Percentiles rank a stretch among this genome's conserved stretches.
Conservation (phyloP, 768 basidiomycete species). For the Trametes maxima region DNA sequence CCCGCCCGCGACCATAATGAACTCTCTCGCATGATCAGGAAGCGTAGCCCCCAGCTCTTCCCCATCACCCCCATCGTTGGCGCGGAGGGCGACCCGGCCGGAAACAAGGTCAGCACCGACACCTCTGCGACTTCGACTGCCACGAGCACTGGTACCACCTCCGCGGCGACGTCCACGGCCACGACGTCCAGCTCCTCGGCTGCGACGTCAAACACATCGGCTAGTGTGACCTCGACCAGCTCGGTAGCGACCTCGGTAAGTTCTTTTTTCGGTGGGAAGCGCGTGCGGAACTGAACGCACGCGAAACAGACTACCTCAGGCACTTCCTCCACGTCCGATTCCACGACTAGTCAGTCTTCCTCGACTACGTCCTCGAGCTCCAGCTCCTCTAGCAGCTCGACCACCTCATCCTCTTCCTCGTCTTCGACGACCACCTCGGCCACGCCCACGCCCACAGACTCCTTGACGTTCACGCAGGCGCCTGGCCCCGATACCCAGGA, state of each 20-base stretch:
- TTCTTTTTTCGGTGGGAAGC: background rate
- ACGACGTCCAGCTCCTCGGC: conserved; percentile 4
- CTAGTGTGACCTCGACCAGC: background rate
- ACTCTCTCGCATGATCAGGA: conserved; percentile 69
- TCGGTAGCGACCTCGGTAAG: background rate
- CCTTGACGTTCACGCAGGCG: background rate
- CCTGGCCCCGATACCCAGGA: conserved; percentile 21
- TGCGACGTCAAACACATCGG: background rate
- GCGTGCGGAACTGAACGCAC: background rate
- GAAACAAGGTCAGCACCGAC: conserved; percentile 15
- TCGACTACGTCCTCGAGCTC: conserved; percentile 19
- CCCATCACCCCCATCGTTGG: conserved; percentile 36
- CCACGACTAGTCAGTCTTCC: conserved; percentile 1
- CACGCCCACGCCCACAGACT: conserved; percentile 2
- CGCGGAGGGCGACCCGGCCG: conserved; percentile 35
- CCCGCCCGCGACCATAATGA: conserved; percentile 57
- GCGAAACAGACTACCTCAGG: background rate
- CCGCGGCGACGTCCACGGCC: background rate
- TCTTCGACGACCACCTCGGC: background rate
- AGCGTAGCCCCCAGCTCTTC: conserved; percentile 46
- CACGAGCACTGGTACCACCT: background rate
- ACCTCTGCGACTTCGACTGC: conserved; percentile 14
- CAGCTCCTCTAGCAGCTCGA: conserved; percentile 5
- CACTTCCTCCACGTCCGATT: background rate
- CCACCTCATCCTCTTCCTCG: background rate